Percentiles rank a stretch among this genome's conserved stretches.
Conservation (phyloP, 441 rosid genomes). For the Codiaeum variegatum region DNA sequence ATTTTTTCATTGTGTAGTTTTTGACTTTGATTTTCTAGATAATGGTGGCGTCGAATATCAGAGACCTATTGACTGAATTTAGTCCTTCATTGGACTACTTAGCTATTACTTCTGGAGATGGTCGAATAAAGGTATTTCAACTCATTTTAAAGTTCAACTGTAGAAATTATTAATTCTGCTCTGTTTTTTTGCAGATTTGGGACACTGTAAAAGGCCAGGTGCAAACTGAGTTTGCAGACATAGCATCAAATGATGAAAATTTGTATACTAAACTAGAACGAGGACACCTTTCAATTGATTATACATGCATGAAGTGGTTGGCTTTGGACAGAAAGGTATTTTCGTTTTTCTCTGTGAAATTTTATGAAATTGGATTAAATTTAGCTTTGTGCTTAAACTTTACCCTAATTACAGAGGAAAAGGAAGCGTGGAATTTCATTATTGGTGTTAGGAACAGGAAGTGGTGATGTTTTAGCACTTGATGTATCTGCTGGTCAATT, state of each 20-base stretch:
- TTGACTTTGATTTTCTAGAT: constrained; percentile 16
- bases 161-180: not conserved
- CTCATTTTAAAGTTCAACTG: not conserved
- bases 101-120: constrained; percentile 77
- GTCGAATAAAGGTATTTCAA: constrained; percentile 68
- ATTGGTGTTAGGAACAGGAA: constrained; percentile 79
- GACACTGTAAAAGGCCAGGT: constrained; percentile 72
- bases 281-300: constrained; percentile 74
- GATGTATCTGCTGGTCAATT: constrained; percentile 88
- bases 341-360: not conserved
- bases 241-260: constrained; percentile 43
- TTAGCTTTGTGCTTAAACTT: constrained; percentile 12
- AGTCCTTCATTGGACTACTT: constrained; percentile 74
- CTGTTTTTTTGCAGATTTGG: constrained; percentile 50
- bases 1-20: not conserved
- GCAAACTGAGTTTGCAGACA: constrained; percentile 77
- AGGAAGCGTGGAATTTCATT: constrained; percentile 65
- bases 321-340: constrained; percentile 57
- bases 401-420: constrained; percentile 56
- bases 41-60: constrained; percentile 51
- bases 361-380: not conserved
- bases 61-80: constrained; percentile 65
- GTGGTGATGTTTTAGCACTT: constrained; percentile 89
- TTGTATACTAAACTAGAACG: constrained; percentile 40
- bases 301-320: constrained; percentile 85